Percentiles rank a stretch among this genome's conserved stretches.
These are phyloP conservation scores for Talaromyces sp. DNA, from an alignment of 2,329 filamentous ascomycete species.

Conservation along the genomic window DNA sequence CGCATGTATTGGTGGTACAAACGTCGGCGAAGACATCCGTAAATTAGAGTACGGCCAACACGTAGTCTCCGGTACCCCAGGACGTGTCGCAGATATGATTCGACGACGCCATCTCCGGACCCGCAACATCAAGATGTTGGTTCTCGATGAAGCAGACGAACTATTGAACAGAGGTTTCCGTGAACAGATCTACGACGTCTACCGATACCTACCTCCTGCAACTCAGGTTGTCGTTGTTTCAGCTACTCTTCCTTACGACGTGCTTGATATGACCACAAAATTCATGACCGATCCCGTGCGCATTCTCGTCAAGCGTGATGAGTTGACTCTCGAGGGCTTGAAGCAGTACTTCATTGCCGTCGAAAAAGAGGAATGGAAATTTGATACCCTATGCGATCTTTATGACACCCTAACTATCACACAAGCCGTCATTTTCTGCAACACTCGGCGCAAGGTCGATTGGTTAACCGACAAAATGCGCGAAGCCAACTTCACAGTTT, in stretches of 20 bases:
- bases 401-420: conserved; percentile 99
- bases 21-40: conserved; percentile 94
- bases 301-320: conserved; percentile 97
- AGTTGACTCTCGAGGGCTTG: conserved; percentile 91
- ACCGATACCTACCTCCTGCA: conserved; percentile 90
- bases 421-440: conserved; percentile 99
- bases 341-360: conserved; percentile 99
- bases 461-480: conserved; percentile 99
- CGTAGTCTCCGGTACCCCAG: conserved; percentile 95
- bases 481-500: conserved; percentile 97
- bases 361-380: conserved; percentile 99
- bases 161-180: conserved; percentile 90
- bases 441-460: conserved; percentile 97
- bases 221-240: conserved; percentile 99
- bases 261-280: conserved; percentile 98
- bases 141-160: conserved; percentile 73
- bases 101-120: conserved; percentile 69
- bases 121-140: conserved; percentile 73
- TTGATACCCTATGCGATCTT: conserved; percentile 95
- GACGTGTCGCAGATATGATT: conserved; percentile 85
- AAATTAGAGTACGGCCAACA: conserved; percentile 98
- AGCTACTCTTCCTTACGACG: conserved; percentile 94
- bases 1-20: conserved; percentile 96
- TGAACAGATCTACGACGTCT: conserved; percentile 98
- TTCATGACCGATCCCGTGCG: conserved; percentile 99